Percentiles rank a stretch among this genome's conserved stretches.
phyloP scores from a whole-genome alignment of 371 early-diverging fungal genomes.

The Mycotypha africana region DNA sequence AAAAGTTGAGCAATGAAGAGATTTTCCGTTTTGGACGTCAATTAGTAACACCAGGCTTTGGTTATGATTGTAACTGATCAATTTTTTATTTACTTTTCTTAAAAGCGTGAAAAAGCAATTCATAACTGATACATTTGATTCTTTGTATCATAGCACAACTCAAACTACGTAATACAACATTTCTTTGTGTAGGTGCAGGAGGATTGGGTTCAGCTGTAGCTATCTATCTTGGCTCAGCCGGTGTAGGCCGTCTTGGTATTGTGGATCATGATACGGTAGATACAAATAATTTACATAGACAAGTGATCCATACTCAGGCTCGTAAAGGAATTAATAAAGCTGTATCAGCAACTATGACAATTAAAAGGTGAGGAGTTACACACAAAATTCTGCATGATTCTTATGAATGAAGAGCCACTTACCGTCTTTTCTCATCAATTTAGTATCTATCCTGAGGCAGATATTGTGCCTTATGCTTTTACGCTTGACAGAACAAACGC shows the following conservation, averaged over 20 bases:
- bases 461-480: constrained; percentile 48
- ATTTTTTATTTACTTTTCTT: no score
- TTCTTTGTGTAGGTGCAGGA: constrained; percentile 96
- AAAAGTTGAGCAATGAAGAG: constrained; percentile 51
- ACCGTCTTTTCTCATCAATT: neutral
- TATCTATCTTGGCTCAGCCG: constrained; percentile 91
- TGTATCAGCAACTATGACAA: constrained; percentile 64
- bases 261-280: constrained; percentile 97
- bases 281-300: constrained; percentile 94
- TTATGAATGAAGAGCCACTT: neutral
- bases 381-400: neutral
- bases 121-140: neutral
- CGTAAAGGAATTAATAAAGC: constrained; percentile 78
- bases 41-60: constrained; percentile 84
- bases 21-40: constrained; percentile 92
- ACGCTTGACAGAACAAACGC: constrained; percentile 66
- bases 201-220: constrained; percentile 93
- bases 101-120: neutral
- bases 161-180: constrained; percentile 66
- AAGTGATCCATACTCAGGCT: constrained; percentile 87
- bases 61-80: constrained; percentile 56
- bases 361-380: constrained; percentile 49
- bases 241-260: constrained; percentile 90
- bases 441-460: constrained; percentile 54
- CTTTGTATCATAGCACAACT: constrained; percentile 63